These are phyloP conservation scores for Austroboletus eburneus DNA, from an alignment of 768 basidiomycete species.

Conservation along the genomic window DNA sequence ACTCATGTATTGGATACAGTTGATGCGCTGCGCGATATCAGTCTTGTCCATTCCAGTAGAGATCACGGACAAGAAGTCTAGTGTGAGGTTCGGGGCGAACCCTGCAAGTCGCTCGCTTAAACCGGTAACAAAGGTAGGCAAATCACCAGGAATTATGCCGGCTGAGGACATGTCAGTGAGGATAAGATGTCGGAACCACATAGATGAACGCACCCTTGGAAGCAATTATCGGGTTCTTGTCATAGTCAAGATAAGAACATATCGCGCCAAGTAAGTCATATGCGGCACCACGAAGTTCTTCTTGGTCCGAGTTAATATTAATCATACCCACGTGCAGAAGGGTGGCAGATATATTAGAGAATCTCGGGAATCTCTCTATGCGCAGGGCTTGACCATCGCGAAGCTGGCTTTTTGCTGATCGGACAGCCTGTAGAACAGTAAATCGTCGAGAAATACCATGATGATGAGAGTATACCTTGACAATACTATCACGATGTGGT, in stretches of 20 bases:
- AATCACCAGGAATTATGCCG: slow-evolving; percentile 66
- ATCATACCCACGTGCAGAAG: slow-evolving; percentile 84
- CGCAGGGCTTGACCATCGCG: slow-evolving; percentile 49
- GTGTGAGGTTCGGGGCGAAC: slow-evolving; percentile 75
- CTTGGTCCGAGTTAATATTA: slow-evolving; percentile 68
- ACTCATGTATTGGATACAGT: slow-evolving; percentile 75
- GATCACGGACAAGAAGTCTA: slow-evolving; percentile 89
- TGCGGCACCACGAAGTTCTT: slow-evolving; percentile 72
- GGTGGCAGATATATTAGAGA: slow-evolving; percentile 82
- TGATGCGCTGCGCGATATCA: slow-evolving; percentile 51
- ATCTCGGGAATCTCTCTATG: slow-evolving; percentile 65
- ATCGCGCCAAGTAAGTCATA: slow-evolving; percentile 78
- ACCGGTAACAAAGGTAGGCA: slow-evolving; percentile 54
- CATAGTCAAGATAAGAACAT: slow-evolving; percentile 72
- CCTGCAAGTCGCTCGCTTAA: slow-evolving; percentile 70
- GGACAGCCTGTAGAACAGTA: slow-evolving; percentile 50
- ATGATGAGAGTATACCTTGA: slow-evolving; percentile 49
- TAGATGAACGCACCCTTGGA: slow-evolving; percentile 51
- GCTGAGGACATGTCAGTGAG: slow-evolving; percentile 36
- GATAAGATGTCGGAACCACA: background rate
- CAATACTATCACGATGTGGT: slow-evolving; percentile 59
- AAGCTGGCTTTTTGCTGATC: slow-evolving; percentile 69
- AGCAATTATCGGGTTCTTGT: slow-evolving; percentile 65
- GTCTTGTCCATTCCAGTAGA: slow-evolving; percentile 55
- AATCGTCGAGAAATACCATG: background rate